phyloP scores from a whole-genome alignment of 2,329 filamentous ascomycete species.

The Colletotrichum gloeosporioides region DNA sequence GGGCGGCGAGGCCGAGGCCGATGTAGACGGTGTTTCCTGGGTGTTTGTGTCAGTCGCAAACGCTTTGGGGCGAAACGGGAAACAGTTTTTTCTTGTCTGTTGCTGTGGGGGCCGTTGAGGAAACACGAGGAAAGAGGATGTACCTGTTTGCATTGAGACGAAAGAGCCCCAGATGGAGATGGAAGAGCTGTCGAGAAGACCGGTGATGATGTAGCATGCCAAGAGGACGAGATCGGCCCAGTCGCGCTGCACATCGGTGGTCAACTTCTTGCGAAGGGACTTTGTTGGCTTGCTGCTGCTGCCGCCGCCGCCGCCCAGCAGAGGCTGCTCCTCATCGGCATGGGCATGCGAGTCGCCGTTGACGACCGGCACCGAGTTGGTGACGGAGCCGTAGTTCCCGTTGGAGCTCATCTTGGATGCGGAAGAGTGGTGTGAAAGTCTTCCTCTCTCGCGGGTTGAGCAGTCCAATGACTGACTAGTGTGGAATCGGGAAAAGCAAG shows the following conservation, averaged over 20 bases:
- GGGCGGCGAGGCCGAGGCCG: slow-evolving; percentile 72
- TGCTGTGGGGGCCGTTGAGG: not conserved
- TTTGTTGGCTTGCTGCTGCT: slow-evolving; percentile 23
- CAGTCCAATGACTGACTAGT: not conserved
- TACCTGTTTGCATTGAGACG: slow-evolving; percentile 83
- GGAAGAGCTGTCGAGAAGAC: slow-evolving; percentile 77
- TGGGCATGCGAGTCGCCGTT: not conserved
- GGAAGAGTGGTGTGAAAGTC: not conserved
- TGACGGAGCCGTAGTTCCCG: slow-evolving; percentile 4
- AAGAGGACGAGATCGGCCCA: slow-evolving; percentile 74
- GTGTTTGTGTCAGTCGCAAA: not conserved
- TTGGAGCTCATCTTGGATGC: not conserved
- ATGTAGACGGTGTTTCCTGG: slow-evolving; percentile 79
- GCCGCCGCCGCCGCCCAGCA: slow-evolving; percentile 29
- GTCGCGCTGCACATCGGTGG: slow-evolving; percentile 59
- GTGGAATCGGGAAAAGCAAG: not conserved
- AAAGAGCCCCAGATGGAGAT: slow-evolving; percentile 82
- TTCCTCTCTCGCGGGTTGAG: not conserved
- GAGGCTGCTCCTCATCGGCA: slow-evolving; percentile 36
- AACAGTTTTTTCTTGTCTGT: not conserved
- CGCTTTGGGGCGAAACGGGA: not conserved
- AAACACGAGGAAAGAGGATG: not conserved
- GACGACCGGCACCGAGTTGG: not conserved
- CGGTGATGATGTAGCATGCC: slow-evolving; percentile 78
- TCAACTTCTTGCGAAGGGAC: slow-evolving; percentile 37